Evolutionary conservation across 345 rosid genomes (phyloP), one percentile per base, ranked within the genome.

Genomic region (Garcia nutans): DNA sequence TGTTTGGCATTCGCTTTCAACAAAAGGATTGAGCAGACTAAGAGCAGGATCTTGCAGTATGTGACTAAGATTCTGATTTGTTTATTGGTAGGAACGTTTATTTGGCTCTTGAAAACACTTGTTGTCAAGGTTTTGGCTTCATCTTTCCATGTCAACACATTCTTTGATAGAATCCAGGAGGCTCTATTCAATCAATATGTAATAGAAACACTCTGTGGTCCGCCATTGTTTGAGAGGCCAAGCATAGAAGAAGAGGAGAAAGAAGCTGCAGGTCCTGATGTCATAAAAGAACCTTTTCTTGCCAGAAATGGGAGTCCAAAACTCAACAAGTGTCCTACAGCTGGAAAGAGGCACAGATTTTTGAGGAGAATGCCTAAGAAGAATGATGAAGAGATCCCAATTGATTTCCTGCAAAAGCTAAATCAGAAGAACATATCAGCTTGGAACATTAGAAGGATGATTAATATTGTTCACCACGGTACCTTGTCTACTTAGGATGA

Each of bases 131-230:
- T 81, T 72, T 83, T 88, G 3, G 87, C 89, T 77, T 84, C 81
- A 26, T 82, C 84, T 12, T 84, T 86, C 75, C 88, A 86, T 65
- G 88, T 83, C 10, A 85, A 74, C 61, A 75, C 85, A 8, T 86
- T 83, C 82, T 88, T 88, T 16, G 89, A 88, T 31, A 78, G 91
- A 57, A 86, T 88, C 78, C 89, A 83, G 78, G 87, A 81, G 65
- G 83, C 89, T 62, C 56, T 86, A 47, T 86, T 86, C 76, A 77
- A 78, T 76, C 91, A 88, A 42, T 84, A 86, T 56, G 83, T 84
- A 65, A 80, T 86, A 2, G 87, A 78, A 74, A 78, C 72, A 0
- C 84, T 88, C 57, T 83, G 77, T 0, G 82, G 84, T 22, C 87
- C 88, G 0, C 85, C 85, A 1, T 52, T 74, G 37, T 73, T 65